Base-by-base conservation (phyloP, 1,284 basidiomycete species). In the Hypsizygus ulmarius region DNA sequence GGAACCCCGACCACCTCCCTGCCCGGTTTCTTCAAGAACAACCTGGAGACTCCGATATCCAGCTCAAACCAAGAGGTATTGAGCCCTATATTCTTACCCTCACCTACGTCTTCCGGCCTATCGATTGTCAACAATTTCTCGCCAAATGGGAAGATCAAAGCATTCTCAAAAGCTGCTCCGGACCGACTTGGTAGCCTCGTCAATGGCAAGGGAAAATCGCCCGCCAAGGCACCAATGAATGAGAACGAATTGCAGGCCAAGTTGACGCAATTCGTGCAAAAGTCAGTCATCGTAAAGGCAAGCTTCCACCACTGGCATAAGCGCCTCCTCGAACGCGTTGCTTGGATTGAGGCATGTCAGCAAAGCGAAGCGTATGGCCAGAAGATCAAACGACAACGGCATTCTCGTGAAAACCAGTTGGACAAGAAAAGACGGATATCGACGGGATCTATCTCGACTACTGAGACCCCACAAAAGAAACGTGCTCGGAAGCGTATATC, bases 331-430 rank as follows among this genome's bases (percentile, higher is more conserved):
- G 74, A 77, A 37, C 69, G 70, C 33, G 73, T 66, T 11, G 72
- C 67, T 15, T 88, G 79, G 73, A 59, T 72, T 6, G 80, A 84
- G 45, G 86, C 85, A 0, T 78, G 76, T 51, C 63, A 64, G 50
- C 74, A 78, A 35, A 81, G 82, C 49, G 76, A 84, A 15, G 69
- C 66, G 5, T 87, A 88, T 62, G 75, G 74, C 43, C 65, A 74
- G 50, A 81, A 77, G 57, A 59, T 79, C 11, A 69, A 73, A 42
- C 59, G 59, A 1, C 64, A 72, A 43, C 71, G 70, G 18, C 59
- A 69, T 28, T 67, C 68, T 1, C 64, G 58, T 6, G 45, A 30
- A 25, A 45, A 48, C 11, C 47, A 39, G 11, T 19, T 38, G 6
- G 54, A 59, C 14, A 61, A 53, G 55, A 63, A 61, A 50, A 54